Evolutionary conservation across 768 basidiomycete species (phyloP).

Genomic region (Rubroboletus pulcherrimus): DNA sequence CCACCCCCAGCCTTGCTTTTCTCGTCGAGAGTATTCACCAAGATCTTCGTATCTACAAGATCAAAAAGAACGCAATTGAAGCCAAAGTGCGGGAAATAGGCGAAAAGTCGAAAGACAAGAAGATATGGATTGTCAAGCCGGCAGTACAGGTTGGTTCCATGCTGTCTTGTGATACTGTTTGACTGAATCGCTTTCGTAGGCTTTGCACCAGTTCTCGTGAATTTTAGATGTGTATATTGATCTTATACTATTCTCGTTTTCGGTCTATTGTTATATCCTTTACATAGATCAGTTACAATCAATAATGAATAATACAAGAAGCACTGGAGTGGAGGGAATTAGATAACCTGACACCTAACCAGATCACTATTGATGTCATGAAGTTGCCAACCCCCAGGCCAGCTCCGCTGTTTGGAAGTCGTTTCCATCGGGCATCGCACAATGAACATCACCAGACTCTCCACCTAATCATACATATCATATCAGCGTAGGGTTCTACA

Average conservation of each 20-base stretch:
- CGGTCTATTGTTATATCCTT: slow-evolving; percentile 8
- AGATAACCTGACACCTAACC: neutral
- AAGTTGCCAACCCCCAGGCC: slow-evolving; percentile 36
- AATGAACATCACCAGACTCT: slow-evolving; percentile 40
- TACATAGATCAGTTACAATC: neutral
- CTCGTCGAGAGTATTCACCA: slow-evolving; percentile 73
- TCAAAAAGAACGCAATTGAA: slow-evolving; percentile 83
- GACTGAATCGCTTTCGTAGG: slow-evolving; percentile 7
- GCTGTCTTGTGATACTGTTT: neutral
- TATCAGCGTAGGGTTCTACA: neutral
- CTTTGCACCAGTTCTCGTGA: slow-evolving; percentile 6
- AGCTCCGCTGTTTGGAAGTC: slow-evolving; percentile 29
- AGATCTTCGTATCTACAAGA: slow-evolving; percentile 61
- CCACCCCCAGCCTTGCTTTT: slow-evolving; percentile 57
- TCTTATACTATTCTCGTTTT: neutral
- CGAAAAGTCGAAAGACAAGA: slow-evolving; percentile 70
- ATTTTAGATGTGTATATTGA: neutral
- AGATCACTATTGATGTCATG: slow-evolving; percentile 18
- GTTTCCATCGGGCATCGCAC: slow-evolving; percentile 27
- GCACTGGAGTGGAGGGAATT: neutral
- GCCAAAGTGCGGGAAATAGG: slow-evolving; percentile 74
- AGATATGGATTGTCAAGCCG: slow-evolving; percentile 66
- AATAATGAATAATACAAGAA: neutral
- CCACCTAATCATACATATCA: slow-evolving; percentile 36
- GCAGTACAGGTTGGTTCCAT: slow-evolving; percentile 7